Conservation (phyloP, 768 basidiomycete genomes). For the Boletales sp. region DNA sequence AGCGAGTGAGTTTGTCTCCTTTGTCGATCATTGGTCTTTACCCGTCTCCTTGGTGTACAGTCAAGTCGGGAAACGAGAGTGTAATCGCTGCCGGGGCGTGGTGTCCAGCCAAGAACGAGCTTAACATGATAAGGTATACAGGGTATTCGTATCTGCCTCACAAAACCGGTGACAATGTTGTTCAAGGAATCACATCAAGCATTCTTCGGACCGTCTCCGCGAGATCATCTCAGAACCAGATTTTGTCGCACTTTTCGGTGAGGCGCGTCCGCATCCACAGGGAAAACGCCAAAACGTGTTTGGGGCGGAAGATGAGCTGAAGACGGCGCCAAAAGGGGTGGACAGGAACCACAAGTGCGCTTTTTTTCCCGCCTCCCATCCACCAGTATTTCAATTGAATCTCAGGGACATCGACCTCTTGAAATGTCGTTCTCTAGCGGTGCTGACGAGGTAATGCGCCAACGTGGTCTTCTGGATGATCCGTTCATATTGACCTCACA, state of each 20-base stretch:
- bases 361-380: background rate
- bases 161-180: background rate
- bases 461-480: constrained; percentile 4
- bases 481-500: constrained; percentile 10
- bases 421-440: constrained; percentile 76
- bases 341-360: constrained; percentile 74
- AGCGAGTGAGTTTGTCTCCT: constrained; percentile 14
- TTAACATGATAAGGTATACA: constrained; percentile 65
- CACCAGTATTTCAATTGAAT: background rate
- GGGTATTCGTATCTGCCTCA: constrained; percentile 1
- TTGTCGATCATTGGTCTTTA: background rate
- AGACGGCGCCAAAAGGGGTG: constrained; percentile 88
- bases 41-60: constrained; percentile 34
- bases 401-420: constrained; percentile 86
- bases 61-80: constrained; percentile 63
- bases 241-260: constrained; percentile 79
- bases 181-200: constrained; percentile 58
- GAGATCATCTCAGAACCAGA: constrained; percentile 59
- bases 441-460: constrained; percentile 50
- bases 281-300: constrained; percentile 75
- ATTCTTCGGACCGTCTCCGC: constrained; percentile 59
- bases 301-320: constrained; percentile 83
- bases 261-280: constrained; percentile 56
- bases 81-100: constrained; percentile 78
- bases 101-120: constrained; percentile 76